These are phyloP conservation scores for Fusarium sp. DNA, from an alignment of 2,329 filamentous ascomycete genomes.

Conservation along the genomic window DNA sequence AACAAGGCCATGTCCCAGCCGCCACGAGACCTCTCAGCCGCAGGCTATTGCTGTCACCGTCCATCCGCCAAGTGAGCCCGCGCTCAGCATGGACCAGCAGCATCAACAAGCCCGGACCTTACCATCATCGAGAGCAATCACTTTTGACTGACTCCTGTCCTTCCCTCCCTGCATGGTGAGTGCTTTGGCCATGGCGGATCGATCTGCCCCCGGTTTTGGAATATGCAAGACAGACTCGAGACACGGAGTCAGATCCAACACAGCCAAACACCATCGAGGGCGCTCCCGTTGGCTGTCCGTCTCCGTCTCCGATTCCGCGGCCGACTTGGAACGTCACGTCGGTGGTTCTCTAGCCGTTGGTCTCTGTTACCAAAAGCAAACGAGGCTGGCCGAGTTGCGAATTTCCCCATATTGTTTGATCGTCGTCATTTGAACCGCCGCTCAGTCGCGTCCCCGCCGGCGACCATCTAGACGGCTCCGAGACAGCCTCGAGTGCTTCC, in stretches of 20 bases:
- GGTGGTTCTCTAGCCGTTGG: neutral
- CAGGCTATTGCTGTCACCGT: constrained; percentile 31
- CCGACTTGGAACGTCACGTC: neutral
- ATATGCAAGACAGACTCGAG: constrained; percentile 9
- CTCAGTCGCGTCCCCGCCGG: constrained; percentile 23
- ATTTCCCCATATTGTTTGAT: constrained; percentile 28
- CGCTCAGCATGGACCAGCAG: constrained; percentile 31
- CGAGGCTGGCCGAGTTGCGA: constrained; percentile 1
- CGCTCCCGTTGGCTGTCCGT: constrained; percentile 2
- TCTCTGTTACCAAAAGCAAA: constrained; percentile 23
- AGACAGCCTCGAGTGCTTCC: constrained; percentile 30
- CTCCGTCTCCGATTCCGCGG: neutral
- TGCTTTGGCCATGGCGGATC: constrained; percentile 17
- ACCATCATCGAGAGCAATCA: constrained; percentile 10
- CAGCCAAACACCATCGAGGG: neutral
- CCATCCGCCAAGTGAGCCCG: constrained; percentile 21
- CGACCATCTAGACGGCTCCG: constrained; percentile 34
- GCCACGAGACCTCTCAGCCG: constrained; percentile 32
- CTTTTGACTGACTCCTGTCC: constrained; percentile 6
- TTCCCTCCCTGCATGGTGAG: neutral
- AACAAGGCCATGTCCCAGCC: constrained; percentile 2
- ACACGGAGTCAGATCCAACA: constrained; percentile 1
- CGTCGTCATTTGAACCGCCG: constrained; percentile 27
- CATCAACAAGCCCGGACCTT: constrained; percentile 22
- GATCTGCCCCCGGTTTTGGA: constrained; percentile 1